Percentiles rank a stretch among this genome's conserved stretches.
phyloP scores from a whole-genome alignment of 169 alveolate genomes.

The Plasmodium coatneyi region DNA sequence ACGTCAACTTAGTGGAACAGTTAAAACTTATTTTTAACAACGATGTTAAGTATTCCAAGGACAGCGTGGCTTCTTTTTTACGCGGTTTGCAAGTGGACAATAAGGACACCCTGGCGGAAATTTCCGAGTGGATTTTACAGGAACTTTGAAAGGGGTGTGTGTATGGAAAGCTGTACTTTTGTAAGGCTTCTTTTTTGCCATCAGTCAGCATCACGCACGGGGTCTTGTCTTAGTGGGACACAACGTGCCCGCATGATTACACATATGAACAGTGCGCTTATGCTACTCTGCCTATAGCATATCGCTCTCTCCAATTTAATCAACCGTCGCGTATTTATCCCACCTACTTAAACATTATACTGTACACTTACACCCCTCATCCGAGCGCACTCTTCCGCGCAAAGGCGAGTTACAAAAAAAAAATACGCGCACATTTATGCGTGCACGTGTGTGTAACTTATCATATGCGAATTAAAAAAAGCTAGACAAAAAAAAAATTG shows the following conservation, averaged over 20 bases:
- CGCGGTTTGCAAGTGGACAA: slow-evolving; percentile 47
- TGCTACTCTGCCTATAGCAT: not conserved
- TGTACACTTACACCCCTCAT: not conserved
- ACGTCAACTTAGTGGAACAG: slow-evolving; percentile 81
- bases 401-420: not conserved
- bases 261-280: not conserved
- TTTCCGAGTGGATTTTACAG: slow-evolving; percentile 39
- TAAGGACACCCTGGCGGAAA: slow-evolving; percentile 20
- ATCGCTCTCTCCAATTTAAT: not conserved
- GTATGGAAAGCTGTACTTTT: not conserved
- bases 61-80: slow-evolving; percentile 11
- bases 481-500: not conserved
- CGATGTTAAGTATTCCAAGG: slow-evolving; percentile 61
- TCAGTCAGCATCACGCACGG: not conserved
- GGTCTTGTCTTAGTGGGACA: not conserved
- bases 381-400: not conserved
- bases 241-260: not conserved
- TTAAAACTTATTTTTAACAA: slow-evolving; percentile 55
- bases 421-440: not conserved
- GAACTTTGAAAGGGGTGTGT: slow-evolving; percentile 10
- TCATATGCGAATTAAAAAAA: not conserved
- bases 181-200: not conserved
- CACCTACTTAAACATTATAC: not conserved
- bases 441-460: not conserved
- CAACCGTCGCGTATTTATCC: not conserved